These are phyloP conservation scores for Takakia lepidozioides DNA, from an alignment of 225 moss, liverwort and hornwort species.

Conservation along the genomic window DNA sequence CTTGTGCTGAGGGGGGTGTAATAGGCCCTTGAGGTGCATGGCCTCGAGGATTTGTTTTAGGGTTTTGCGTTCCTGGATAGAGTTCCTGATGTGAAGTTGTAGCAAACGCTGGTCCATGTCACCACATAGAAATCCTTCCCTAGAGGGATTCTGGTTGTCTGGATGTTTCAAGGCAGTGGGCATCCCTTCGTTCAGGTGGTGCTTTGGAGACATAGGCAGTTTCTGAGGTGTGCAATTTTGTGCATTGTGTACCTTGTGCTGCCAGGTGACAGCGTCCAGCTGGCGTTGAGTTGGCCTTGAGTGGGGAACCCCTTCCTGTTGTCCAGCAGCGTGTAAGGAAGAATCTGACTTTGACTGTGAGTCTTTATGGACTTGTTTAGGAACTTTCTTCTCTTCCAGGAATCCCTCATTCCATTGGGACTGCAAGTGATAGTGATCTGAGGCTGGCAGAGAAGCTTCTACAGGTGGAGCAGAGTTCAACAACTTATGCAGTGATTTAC, in stretches of 20 bases:
- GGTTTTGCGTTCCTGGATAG: conserved; percentile 49
- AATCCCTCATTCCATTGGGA: conserved; percentile 41
- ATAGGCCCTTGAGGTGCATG: conserved; percentile 53
- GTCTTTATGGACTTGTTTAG: conserved; percentile 31
- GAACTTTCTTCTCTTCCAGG: conserved; percentile 38
- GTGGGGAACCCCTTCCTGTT: no score
- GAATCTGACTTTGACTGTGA: conserved; percentile 35
- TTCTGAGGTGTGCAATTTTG: conserved; percentile 20
- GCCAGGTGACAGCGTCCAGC: no score
- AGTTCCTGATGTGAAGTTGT: conserved; percentile 48
- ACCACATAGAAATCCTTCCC: conserved; percentile 12
- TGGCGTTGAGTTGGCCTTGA: conserved; percentile 18
- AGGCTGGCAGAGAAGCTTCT: conserved; percentile 13
- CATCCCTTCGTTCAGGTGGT: conserved; percentile 60
- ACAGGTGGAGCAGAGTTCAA: conserved; percentile 19
- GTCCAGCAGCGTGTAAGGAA: conserved; percentile 20
- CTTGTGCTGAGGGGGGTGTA: conserved; percentile 34
- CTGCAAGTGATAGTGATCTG: conserved; percentile 16
- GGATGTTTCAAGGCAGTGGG: conserved; percentile 32
- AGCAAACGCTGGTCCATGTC: conserved; percentile 48
- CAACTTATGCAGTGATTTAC: conserved; percentile 34
- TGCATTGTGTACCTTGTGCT: no score
- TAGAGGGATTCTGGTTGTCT: no score
- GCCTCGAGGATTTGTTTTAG: conserved; percentile 58
- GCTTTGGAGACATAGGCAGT: conserved; percentile 50